Percentiles rank a stretch among this genome's conserved stretches.
Evolutionary conservation across 306 rosid species (phyloP).

Genomic region (Adenanthera pavonina): DNA sequence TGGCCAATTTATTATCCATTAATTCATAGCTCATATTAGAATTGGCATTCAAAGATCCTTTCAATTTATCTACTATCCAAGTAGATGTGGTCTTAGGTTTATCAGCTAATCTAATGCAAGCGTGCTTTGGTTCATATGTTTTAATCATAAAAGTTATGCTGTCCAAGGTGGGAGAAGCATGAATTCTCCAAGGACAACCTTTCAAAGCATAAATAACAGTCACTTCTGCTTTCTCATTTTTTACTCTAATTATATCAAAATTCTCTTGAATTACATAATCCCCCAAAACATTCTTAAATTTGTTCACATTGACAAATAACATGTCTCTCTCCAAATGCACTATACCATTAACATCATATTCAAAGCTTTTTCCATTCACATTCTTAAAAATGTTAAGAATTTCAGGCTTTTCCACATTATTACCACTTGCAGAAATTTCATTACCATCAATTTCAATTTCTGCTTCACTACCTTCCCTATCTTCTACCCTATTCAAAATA

Average conservation of each 20-base stretch:
- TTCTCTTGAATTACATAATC: neutral
- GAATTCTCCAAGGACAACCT: neutral
- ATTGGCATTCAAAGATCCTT: neutral
- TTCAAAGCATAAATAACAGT: neutral
- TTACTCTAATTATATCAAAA: neutral
- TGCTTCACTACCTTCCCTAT: neutral
- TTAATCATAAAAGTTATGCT: neutral
- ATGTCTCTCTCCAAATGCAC: neutral
- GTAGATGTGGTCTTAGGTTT: neutral
- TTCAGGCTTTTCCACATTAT: neutral
- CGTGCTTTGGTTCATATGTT: neutral
- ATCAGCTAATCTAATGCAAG: neutral
- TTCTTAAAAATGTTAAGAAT: neutral
- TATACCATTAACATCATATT: neutral
- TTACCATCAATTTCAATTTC: neutral
- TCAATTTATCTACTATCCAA: neutral
- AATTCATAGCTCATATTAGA: neutral
- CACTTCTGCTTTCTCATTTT: neutral
- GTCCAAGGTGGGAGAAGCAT: neutral
- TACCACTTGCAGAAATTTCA: neutral
- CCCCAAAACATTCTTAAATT: neutral
- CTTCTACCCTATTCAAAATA: neutral
- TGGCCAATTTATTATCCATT: neutral
- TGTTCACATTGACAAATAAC: neutral
- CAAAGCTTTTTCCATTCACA: neutral